Evolutionary conservation across 2,329 filamentous ascomycete genomes (phyloP).

Genomic region (Mycocentrospora acerina): DNA sequence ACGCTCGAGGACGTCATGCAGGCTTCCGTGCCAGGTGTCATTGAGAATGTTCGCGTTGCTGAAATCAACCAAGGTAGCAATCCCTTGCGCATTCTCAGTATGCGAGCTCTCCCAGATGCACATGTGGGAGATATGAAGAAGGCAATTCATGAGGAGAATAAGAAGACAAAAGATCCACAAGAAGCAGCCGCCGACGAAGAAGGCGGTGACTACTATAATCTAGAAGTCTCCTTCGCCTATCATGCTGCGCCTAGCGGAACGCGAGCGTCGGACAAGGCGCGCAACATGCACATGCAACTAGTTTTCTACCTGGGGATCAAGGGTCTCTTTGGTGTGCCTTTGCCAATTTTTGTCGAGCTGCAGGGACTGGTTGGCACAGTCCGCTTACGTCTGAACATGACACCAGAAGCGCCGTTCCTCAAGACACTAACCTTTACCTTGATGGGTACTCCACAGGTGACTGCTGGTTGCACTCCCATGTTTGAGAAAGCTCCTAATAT

Average conservation of each 20-base stretch:
- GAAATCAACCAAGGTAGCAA: constrained; percentile 95
- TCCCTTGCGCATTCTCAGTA: constrained; percentile 81
- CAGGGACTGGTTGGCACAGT: constrained; percentile 87
- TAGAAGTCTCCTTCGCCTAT: constrained; percentile 88
- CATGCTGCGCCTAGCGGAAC: constrained; percentile 75
- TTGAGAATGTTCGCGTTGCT: constrained; percentile 92
- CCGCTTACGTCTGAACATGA: constrained; percentile 78
- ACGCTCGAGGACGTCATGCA: constrained; percentile 96
- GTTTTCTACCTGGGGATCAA: constrained; percentile 91
- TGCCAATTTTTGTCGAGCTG: constrained; percentile 89
- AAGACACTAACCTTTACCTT: constrained; percentile 91
- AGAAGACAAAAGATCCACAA: constrained; percentile 79
- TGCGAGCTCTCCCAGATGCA: constrained; percentile 79
- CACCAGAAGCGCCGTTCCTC: constrained; percentile 86
- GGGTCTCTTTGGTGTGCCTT: constrained; percentile 82
- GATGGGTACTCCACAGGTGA: constrained; percentile 89
- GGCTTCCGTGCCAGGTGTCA: constrained; percentile 83
- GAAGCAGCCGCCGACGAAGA: constrained; percentile 87
- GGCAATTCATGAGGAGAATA: constrained; percentile 75
- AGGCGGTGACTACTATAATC: constrained; percentile 88
- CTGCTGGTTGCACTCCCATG: constrained; percentile 89
- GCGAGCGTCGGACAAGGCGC: constrained; percentile 75
- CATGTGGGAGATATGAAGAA: constrained; percentile 82
- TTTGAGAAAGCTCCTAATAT: constrained; percentile 88
- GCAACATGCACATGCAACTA: constrained; percentile 96